These are phyloP conservation scores for Blastobotrys buckinghamii DNA, from an alignment of 1,139 yeast species.

Conservation along the genomic window DNA sequence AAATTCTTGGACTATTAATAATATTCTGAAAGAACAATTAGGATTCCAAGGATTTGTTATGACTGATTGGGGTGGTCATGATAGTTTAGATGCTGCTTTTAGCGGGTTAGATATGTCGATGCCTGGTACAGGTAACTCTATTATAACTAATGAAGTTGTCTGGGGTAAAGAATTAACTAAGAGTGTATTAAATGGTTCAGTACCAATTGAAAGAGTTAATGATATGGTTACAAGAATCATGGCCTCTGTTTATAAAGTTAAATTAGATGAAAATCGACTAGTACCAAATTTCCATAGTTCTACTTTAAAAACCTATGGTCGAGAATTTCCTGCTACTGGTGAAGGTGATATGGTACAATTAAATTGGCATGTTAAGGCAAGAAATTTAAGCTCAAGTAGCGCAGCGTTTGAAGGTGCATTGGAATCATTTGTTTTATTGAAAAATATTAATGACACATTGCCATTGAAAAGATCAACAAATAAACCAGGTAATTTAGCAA, in stretches of 20 bases:
- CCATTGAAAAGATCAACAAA: slow-evolving; percentile 36
- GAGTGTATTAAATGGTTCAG: slow-evolving; percentile 46
- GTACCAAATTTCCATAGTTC: slow-evolving; percentile 53
- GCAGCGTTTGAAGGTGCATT: slow-evolving; percentile 51
- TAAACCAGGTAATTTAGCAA: background rate
- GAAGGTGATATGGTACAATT: slow-evolving; percentile 49
- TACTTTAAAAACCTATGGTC: slow-evolving; percentile 52
- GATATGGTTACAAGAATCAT: slow-evolving; percentile 59
- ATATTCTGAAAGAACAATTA: slow-evolving; percentile 52
- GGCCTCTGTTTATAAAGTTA: slow-evolving; percentile 45
- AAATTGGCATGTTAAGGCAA: slow-evolving; percentile 52
- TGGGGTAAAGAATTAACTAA: background rate
- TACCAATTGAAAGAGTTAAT: slow-evolving; percentile 50
- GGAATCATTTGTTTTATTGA: slow-evolving; percentile 52
- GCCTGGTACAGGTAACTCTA: slow-evolving; percentile 58
- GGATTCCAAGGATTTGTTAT: slow-evolving; percentile 65
- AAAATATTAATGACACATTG: slow-evolving; percentile 45
- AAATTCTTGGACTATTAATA: slow-evolving; percentile 51
- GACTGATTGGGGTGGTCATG: slow-evolving; percentile 57
- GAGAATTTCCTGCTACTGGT: slow-evolving; percentile 42
- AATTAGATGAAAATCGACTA: slow-evolving; percentile 22
- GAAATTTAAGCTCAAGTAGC: slow-evolving; percentile 44
- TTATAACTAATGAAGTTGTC: slow-evolving; percentile 30
- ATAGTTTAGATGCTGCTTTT: slow-evolving; percentile 51
- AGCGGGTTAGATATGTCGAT: slow-evolving; percentile 63